phyloP scores from a whole-genome alignment of 306 rosid species.

The Cucurbita maxima region DNA sequence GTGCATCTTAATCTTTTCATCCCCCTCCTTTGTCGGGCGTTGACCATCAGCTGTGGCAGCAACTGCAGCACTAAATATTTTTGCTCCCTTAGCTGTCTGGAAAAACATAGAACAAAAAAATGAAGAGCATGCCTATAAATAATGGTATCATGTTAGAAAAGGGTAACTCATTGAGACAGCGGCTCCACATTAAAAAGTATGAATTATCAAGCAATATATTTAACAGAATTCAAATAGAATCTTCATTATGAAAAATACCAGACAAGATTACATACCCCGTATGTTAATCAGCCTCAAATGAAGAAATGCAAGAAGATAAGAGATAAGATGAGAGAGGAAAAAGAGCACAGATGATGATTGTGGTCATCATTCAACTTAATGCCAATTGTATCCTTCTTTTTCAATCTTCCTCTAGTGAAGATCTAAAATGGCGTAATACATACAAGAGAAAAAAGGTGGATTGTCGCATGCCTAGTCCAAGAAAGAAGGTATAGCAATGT shows the following conservation, averaged over 20 bases:
- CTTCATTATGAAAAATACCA: background rate
- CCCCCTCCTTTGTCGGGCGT: slow-evolving; percentile 51
- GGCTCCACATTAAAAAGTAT: background rate
- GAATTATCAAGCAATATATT: background rate
- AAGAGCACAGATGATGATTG: background rate
- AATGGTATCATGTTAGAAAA: background rate
- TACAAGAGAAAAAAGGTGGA: background rate
- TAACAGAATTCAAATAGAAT: background rate
- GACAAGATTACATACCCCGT: background rate
- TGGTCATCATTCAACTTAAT: background rate
- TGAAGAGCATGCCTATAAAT: background rate
- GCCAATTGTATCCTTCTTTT: background rate
- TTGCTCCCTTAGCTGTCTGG: slow-evolving; percentile 93
- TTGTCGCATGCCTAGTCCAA: background rate
- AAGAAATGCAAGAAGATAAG: background rate
- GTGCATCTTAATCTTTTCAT: slow-evolving; percentile 85
- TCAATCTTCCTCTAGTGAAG: background rate
- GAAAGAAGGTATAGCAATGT: background rate
- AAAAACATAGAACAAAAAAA: slow-evolving; percentile 1
- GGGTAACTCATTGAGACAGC: background rate
- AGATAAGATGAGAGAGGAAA: background rate
- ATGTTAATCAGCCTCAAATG: background rate
- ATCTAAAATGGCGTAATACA: background rate
- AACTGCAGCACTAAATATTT: slow-evolving; percentile 77
- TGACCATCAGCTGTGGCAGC: slow-evolving; percentile 79